Conservation (phyloP, 2,329 filamentous ascomycete genomes). For the Penicillium sp. region DNA sequence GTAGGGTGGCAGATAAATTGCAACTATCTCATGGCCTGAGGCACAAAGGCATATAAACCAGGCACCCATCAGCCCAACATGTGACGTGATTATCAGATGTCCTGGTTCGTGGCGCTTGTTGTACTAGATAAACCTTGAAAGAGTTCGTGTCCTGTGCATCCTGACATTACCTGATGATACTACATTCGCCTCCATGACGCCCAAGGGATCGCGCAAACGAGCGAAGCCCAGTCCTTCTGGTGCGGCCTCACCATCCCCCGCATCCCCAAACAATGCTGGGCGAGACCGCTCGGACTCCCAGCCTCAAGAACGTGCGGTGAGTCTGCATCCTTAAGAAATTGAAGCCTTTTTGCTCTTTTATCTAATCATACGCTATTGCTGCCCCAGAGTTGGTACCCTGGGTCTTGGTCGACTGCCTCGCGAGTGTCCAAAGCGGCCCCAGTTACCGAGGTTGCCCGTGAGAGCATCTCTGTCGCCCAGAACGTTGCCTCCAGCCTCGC, state of each 20-base stretch:
- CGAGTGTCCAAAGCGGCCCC: constrained; percentile 48
- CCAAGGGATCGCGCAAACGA: constrained; percentile 46
- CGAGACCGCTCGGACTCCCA: constrained; percentile 28
- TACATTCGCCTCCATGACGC: constrained; percentile 35
- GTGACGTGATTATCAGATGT: constrained; percentile 36
- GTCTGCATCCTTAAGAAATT: constrained; percentile 12
- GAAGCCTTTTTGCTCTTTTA: background rate
- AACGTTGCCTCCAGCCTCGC: constrained; percentile 37
- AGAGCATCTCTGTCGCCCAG: constrained; percentile 49
- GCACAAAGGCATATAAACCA: background rate
- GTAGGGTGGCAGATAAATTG: background rate
- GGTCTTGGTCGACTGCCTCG: constrained; percentile 43
- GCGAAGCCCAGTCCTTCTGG: constrained; percentile 42
- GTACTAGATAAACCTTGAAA: background rate
- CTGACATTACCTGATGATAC: constrained; percentile 36
- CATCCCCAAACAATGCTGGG: constrained; percentile 25
- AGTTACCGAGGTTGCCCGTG: constrained; percentile 51
- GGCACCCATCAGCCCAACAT: constrained; percentile 26
- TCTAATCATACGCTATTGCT: constrained; percentile 9
- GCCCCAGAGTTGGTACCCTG: constrained; percentile 45
- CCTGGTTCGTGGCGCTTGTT: constrained; percentile 20
- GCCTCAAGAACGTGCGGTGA: constrained; percentile 32
- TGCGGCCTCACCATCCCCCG: constrained; percentile 29
- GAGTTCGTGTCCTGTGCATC: background rate
- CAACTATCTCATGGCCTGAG: constrained; percentile 12